Evolutionary conservation across 1,284 basidiomycete genomes (phyloP).

Genomic region (Microbotryum intermedium): DNA sequence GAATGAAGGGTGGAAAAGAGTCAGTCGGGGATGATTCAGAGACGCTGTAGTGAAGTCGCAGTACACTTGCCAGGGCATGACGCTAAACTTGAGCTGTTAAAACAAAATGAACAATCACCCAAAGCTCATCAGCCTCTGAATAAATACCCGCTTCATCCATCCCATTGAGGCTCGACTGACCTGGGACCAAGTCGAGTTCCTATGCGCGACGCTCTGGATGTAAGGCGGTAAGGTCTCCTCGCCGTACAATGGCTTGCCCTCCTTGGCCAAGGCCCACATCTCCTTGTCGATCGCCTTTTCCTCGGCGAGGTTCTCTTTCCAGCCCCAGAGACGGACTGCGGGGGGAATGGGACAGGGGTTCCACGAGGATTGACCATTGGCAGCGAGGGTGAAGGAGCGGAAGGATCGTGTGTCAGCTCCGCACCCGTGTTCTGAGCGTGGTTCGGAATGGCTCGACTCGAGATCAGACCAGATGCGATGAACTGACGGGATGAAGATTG

Average conservation of each 20-base stretch:
- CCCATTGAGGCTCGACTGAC: conserved; percentile 33
- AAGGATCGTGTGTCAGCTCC: no score
- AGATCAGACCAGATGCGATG: no score
- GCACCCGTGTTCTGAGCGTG: no score
- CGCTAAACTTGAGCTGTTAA: conserved; percentile 53
- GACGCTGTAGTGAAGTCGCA: not conserved
- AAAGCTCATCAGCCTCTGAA: not conserved
- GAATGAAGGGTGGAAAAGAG: conserved; percentile 5
- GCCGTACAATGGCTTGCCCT: conserved; percentile 77
- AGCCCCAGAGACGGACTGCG: conserved; percentile 91
- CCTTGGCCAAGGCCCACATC: conserved; percentile 56
- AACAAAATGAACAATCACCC: no score
- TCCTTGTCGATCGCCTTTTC: conserved; percentile 67
- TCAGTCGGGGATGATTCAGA: not conserved
- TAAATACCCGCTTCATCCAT: conserved; percentile 3
- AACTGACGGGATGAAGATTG: conserved; percentile 46
- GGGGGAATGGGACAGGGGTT: not conserved
- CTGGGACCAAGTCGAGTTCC: conserved; percentile 88
- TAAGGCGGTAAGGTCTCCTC: conserved; percentile 71
- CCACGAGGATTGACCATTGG: not conserved
- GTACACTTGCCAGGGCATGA: conserved; percentile 56
- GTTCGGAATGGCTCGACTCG: no score
- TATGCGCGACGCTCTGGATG: conserved; percentile 78
- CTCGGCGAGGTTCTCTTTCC: conserved; percentile 72
- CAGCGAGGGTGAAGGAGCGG: conserved; percentile 7